These are phyloP conservation scores for Penicillium samsonianum DNA, from an alignment of 495 filamentous ascomycete genomes.

Conservation along the genomic window DNA sequence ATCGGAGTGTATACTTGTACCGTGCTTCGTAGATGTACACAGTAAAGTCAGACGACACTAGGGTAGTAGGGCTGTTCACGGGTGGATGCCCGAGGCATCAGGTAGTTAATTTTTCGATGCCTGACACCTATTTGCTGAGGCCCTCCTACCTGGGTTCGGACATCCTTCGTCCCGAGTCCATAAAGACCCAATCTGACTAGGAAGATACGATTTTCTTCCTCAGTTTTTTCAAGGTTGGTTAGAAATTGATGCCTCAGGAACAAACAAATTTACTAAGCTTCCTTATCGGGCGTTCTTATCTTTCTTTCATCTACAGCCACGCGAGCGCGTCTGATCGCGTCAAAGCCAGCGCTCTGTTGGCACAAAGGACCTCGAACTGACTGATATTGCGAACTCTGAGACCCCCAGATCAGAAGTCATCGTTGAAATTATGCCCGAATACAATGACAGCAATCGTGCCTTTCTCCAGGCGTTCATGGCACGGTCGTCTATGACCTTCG, in stretches of 20 bases:
- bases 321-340: slow-evolving; percentile 25
- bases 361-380: background rate
- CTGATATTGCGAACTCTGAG: background rate
- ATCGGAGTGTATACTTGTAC: background rate
- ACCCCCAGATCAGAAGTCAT: background rate
- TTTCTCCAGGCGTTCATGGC: slow-evolving; percentile 91
- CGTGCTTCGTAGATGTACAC: background rate
- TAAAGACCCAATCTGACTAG: background rate
- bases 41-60: background rate
- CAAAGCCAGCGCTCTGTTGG: slow-evolving; percentile 9
- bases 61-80: background rate
- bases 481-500: slow-evolving; percentile 70
- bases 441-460: slow-evolving; percentile 77
- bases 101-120: too few species aligned
- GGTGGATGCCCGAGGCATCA: too few species aligned
- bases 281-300: slow-evolving; percentile 11
- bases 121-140: background rate
- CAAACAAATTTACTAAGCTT: background rate
- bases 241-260: background rate
- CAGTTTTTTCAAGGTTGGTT: background rate
- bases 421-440: slow-evolving; percentile 28
- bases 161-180: background rate
- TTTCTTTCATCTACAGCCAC: slow-evolving; percentile 20
- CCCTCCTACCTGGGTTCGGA: too few species aligned
- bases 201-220: too few species aligned